Evolutionary conservation across 73 alveolate species (phyloP).

Genomic region (Tetrahymena malaccensis): DNA sequence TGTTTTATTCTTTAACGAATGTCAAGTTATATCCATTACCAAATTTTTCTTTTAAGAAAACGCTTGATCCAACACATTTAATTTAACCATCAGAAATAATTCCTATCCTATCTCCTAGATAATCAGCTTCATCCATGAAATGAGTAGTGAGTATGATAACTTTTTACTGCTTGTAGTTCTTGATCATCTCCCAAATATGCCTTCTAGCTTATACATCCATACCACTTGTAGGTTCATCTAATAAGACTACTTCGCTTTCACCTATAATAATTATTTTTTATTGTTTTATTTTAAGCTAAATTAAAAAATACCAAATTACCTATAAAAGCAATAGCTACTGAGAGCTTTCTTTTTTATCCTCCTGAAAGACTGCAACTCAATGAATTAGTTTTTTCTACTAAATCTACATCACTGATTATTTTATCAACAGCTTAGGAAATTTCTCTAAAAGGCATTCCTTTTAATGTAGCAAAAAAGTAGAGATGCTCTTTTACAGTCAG

Average conservation of each 20-base stretch:
- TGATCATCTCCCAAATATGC: slow-evolving; percentile 87
- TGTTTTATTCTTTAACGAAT: slow-evolving; percentile 47
- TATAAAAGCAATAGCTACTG: slow-evolving; percentile 87
- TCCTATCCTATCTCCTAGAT: slow-evolving; percentile 63
- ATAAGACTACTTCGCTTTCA: slow-evolving; percentile 69
- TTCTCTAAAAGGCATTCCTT: slow-evolving; percentile 39
- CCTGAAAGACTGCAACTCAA: slow-evolving; percentile 63
- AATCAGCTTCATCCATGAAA: slow-evolving; percentile 72
- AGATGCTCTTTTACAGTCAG: slow-evolving; percentile 68
- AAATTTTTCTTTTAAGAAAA: slow-evolving; percentile 51
- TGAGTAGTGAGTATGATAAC: slow-evolving; percentile 70
- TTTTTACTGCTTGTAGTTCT: slow-evolving; percentile 73
- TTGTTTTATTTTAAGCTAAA: too few relatives aligned
- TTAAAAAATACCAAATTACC: slow-evolving; percentile 49
- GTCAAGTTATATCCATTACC: slow-evolving; percentile 79
- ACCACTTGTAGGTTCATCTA: slow-evolving; percentile 95
- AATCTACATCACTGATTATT: neutral
- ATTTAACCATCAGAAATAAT: slow-evolving; percentile 60
- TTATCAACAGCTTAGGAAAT: neutral
- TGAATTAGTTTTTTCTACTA: neutral
- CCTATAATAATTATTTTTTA: slow-evolving; percentile 27
- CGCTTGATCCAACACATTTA: slow-evolving; percentile 46
- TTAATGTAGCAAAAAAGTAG: slow-evolving; percentile 55
- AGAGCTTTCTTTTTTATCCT: slow-evolving; percentile 89
- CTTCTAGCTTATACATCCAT: slow-evolving; percentile 90